phyloP scores from a whole-genome alignment of 192 early-diverging fungal species.

The Coemansia interrupta region DNA sequence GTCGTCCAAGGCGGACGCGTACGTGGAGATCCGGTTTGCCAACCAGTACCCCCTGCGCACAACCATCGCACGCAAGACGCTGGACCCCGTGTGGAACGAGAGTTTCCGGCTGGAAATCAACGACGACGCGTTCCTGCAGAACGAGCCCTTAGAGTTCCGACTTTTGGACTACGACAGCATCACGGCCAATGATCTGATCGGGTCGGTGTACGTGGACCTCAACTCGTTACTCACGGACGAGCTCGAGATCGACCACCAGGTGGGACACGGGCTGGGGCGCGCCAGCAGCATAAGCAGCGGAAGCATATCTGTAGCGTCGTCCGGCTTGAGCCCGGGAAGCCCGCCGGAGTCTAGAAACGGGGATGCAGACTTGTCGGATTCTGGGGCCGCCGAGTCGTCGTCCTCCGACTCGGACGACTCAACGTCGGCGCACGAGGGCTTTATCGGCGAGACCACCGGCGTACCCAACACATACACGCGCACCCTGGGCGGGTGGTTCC shows the following conservation, averaged over 20 bases:
- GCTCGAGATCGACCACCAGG: constrained; percentile 31
- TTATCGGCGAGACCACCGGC: constrained; percentile 18
- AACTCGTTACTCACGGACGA: constrained; percentile 72
- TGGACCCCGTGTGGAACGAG: constrained; percentile 82
- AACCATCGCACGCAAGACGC: constrained; percentile 63
- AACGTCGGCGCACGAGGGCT: constrained; percentile 5
- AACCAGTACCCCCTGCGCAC: constrained; percentile 67
- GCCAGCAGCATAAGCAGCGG: background rate
- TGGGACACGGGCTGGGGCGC: background rate
- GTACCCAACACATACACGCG: constrained; percentile 23
- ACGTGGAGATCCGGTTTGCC: constrained; percentile 73
- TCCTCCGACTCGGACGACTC: background rate
- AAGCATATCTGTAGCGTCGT: no score
- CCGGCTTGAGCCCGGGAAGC: background rate
- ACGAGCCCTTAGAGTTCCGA: constrained; percentile 75
- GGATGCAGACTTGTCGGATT: background rate
- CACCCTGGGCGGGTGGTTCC: constrained; percentile 67
- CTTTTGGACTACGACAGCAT: constrained; percentile 76
- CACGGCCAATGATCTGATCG: constrained; percentile 70
- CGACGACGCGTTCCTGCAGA: constrained; percentile 74
- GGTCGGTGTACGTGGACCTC: constrained; percentile 72
- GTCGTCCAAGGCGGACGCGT: constrained; percentile 79
- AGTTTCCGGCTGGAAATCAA: constrained; percentile 75
- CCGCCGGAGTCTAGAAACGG: background rate
- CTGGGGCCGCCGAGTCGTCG: background rate